phyloP scores from a whole-genome alignment of 805 yeast genomes.

The Priceomyces medius region DNA sequence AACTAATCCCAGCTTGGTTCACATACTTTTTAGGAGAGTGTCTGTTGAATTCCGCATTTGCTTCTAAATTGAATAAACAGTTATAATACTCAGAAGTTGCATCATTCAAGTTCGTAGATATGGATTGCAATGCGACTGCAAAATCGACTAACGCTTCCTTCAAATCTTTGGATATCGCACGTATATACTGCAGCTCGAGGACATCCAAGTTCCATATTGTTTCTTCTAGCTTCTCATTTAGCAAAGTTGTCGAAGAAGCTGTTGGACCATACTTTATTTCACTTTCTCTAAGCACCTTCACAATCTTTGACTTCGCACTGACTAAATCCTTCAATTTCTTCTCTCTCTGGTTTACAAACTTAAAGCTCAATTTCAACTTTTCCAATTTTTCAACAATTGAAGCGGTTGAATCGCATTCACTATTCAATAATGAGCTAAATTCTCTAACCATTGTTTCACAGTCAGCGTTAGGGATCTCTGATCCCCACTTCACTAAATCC shows the following conservation, averaged over 20 bases:
- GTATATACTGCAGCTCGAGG: constrained; percentile 49
- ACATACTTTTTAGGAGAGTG: constrained; percentile 9
- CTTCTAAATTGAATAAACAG: constrained; percentile 9
- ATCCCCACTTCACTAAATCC: constrained; percentile 45
- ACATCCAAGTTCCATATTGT: constrained; percentile 50
- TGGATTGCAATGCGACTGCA: constrained; percentile 28
- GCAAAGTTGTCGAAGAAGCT: constrained; percentile 41
- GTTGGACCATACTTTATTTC: constrained; percentile 48
- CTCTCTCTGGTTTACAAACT: constrained; percentile 51
- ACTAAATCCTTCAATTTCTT: constrained; percentile 42
- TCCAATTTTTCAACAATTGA: constrained; percentile 44
- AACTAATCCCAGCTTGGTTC: constrained; percentile 3
- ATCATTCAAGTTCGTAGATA: constrained; percentile 24
- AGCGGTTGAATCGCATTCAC: constrained; percentile 36
- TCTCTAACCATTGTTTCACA: constrained; percentile 39
- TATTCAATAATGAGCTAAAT: constrained; percentile 36
- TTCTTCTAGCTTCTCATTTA: constrained; percentile 54
- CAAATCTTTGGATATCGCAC: constrained; percentile 46
- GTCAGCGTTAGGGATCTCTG: constrained; percentile 37
- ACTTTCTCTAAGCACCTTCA: constrained; percentile 37
- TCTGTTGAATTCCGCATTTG: constrained; percentile 7
- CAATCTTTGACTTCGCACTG: constrained; percentile 34
- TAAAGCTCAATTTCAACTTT: constrained; percentile 41
- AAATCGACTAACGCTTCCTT: constrained; percentile 48
- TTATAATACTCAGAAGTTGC: constrained; percentile 18